These are phyloP conservation scores for Penicillium hesseltinei DNA, from an alignment of 2,329 filamentous ascomycete genomes.

Conservation along the genomic window DNA sequence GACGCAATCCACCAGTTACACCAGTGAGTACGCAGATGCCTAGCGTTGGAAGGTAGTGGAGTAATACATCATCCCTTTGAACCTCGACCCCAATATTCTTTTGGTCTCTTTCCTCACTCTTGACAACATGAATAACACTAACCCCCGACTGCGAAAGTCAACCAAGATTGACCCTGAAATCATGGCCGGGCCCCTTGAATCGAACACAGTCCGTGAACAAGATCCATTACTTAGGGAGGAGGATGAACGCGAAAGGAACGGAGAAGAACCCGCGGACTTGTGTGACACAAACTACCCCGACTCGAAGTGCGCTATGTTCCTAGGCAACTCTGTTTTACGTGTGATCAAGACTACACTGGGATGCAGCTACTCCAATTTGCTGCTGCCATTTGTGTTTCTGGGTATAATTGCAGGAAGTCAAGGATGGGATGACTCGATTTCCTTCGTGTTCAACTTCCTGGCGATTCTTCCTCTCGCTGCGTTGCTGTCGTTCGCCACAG, in stretches of 20 bases:
- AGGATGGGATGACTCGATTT: conserved; percentile 53
- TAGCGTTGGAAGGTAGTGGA: neutral
- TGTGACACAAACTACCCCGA: neutral
- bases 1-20: neutral
- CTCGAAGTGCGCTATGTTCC: conserved; percentile 20
- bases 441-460: conserved; percentile 83
- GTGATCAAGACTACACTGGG: conserved; percentile 52
- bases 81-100: neutral
- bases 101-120: neutral
- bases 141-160: conserved; percentile 8
- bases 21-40: neutral
- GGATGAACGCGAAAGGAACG: neutral
- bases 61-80: conserved; percentile 1
- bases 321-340: conserved; percentile 47
- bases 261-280: neutral
- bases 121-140: neutral
- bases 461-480: conserved; percentile 57
- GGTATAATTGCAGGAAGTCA: conserved; percentile 70
- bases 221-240: neutral
- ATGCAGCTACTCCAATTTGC: conserved; percentile 75
- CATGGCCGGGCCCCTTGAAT: neutral
- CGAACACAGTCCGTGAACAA: neutral
- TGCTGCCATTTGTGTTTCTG: conserved; percentile 70
- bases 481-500: conserved; percentile 56
- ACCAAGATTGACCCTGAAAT: neutral